These are phyloP conservation scores for Venturia nashicola DNA, from an alignment of 2,329 filamentous ascomycete genomes.

Conservation along the genomic window DNA sequence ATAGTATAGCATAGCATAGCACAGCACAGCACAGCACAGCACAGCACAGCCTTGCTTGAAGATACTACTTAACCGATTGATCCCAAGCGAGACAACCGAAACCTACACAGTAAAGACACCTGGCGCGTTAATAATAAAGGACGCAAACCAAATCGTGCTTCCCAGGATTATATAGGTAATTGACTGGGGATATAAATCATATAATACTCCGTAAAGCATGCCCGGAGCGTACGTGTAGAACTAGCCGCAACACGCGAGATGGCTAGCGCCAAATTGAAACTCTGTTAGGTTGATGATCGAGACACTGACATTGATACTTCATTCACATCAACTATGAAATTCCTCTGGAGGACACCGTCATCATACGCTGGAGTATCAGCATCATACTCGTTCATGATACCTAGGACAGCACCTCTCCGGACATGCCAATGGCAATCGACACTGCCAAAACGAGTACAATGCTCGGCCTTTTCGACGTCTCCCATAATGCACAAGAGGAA, in stretches of 20 bases:
- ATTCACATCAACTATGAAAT: background rate
- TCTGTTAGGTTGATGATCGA: background rate
- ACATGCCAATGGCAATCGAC: constrained; percentile 6
- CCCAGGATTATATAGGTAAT: background rate
- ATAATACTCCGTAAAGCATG: too few species aligned
- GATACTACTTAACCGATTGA: too few species aligned
- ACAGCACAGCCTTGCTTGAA: too few species aligned
- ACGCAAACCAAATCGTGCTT: background rate
- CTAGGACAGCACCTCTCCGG: constrained; percentile 10
- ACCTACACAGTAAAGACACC: background rate
- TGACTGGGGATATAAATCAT: background rate
- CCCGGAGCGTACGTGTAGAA: background rate
- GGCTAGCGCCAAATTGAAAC: background rate
- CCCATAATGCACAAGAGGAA: constrained; percentile 26
- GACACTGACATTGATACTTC: background rate
- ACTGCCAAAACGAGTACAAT: constrained; percentile 12
- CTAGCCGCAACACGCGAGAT: background rate
- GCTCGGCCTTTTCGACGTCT: constrained; percentile 22
- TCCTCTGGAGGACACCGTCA: background rate
- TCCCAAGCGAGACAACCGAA: background rate
- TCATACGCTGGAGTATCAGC: background rate
- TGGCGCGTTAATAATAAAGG: background rate
- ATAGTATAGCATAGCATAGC: too few species aligned
- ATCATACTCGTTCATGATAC: background rate
- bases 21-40: too few species aligned